Evolutionary conservation across 352 stramenopile species (phyloP).

Genomic region (Phytophthora melonis): DNA sequence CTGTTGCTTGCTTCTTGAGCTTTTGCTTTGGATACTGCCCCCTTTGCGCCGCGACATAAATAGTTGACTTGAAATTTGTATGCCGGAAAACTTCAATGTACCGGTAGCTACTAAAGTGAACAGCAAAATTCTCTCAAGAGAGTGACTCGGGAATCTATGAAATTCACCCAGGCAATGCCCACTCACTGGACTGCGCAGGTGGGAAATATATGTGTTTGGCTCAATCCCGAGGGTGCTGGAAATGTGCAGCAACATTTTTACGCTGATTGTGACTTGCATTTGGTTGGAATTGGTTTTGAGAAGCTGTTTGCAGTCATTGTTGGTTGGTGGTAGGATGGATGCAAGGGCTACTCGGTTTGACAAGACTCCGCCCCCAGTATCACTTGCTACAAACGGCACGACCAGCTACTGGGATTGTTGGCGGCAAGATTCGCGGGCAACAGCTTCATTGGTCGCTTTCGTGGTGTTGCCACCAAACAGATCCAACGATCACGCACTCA

Average conservation of each 20-base stretch:
- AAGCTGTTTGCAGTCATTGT: conserved; percentile 17
- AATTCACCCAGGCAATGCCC: too few relatives aligned
- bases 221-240: background rate
- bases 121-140: conserved; percentile 2
- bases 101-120: conserved; percentile 12
- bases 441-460: background rate
- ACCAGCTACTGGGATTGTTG: conserved; percentile 2
- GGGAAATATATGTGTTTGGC: too few relatives aligned
- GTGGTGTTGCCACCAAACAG: background rate
- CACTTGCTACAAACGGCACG: background rate
- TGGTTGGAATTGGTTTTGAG: conserved; percentile 11
- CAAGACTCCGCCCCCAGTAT: background rate
- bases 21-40: conserved; percentile 26
- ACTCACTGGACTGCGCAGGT: too few relatives aligned
- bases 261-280: background rate
- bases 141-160: too few relatives aligned
- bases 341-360: conserved; percentile 4
- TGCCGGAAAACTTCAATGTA: conserved; percentile 21
- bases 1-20: conserved; percentile 12
- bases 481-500: conserved; percentile 18
- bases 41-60: conserved; percentile 17
- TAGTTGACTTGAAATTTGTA: conserved; percentile 27
- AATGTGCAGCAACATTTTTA: background rate
- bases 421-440: background rate
- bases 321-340: conserved; percentile 9